Base-by-base conservation (phyloP, 2,329 filamentous ascomycete genomes). In the Hypocreales sp. region DNA sequence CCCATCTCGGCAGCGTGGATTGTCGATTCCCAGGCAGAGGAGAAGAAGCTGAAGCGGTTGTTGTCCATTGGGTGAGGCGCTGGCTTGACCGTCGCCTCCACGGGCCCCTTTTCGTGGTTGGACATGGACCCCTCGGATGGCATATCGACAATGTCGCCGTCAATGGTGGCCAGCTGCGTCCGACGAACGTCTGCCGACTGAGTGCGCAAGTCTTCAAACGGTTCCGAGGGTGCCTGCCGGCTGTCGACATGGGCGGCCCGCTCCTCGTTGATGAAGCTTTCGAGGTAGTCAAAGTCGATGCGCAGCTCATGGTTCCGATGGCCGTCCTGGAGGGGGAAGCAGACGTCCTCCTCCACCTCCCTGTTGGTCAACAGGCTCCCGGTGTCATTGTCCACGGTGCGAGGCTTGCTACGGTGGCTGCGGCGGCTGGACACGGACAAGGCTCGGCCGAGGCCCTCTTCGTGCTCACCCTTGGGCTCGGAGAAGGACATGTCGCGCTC, bases 1-100 rank as follows among this genome's bases (percentile, higher is more conserved):
- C 82, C 83, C 35, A 98, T 69, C 40, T 92, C 83, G 2, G 80
- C 70, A 11, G 87, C 83, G 46, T 94, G 86, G 34, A 95, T 83
- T 1, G 86, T 93, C 27, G 83, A 86, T 46, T 94, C 86, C 53
- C 83, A 79, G 29, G 90, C 82, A 1, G 90, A 94, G 0, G 86
- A 94, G 54, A 98, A 98, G 57, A 95, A 94, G 36, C 86, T 90
- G 59, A 92, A 95, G 5, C 87, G 72, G 46, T 86, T 90, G 18
- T 71, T 66, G 32, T 82, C 75, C 25, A 64, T 48, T 20, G 55
- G 51, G 3, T 40, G 40, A 10, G 44, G 42, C n/a, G 42, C 48
- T 11, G 51, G 39, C 36, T 57, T 57, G 15, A 61, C 54, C 5
- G 51, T 31, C 4, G 40, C 41, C 1, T 44, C 39, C 4, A 56